phyloP scores from a whole-genome alignment of 306 rosid genomes.

The Malus orientalis region DNA sequence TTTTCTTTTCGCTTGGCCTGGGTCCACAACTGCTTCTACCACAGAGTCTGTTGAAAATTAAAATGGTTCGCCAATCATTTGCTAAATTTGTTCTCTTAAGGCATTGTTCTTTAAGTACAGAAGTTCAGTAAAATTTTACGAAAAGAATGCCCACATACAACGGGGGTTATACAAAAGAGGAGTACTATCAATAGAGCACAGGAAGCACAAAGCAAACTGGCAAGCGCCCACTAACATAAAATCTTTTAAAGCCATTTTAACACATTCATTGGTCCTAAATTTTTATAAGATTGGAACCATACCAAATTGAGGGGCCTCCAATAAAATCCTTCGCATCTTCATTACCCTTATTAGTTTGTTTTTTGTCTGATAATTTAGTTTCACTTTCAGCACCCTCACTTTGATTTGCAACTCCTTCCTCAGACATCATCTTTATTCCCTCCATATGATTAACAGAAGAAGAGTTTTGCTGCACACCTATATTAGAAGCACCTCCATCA shows the following conservation, averaged over 20 bases:
- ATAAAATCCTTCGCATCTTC: slow-evolving; percentile 37
- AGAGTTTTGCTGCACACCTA: slow-evolving; percentile 17
- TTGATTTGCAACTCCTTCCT: slow-evolving; percentile 14
- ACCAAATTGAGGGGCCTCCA: slow-evolving; percentile 91
- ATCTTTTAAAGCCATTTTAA: neutral
- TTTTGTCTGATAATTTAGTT: slow-evolving; percentile 29
- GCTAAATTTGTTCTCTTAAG: too few relatives aligned
- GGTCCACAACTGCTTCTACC: neutral
- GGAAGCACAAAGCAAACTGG: neutral
- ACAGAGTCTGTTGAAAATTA: too few relatives aligned
- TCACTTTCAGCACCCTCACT: slow-evolving; percentile 27
- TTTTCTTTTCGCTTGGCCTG: neutral
- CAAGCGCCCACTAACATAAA: neutral
- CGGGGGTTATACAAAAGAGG: too few relatives aligned
- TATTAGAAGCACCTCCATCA: slow-evolving; percentile 25
- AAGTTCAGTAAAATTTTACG: too few relatives aligned
- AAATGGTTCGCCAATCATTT: too few relatives aligned
- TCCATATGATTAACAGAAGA: slow-evolving; percentile 21
- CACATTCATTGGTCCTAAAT: neutral
- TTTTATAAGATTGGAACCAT: slow-evolving; percentile 15
- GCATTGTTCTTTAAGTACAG: too few relatives aligned
- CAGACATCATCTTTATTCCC: slow-evolving; percentile 31
- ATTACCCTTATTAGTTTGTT: slow-evolving; percentile 28
- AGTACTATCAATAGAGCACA: too few relatives aligned
- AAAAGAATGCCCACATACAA: too few relatives aligned